These are phyloP conservation scores for Thecamonas trahens DNA, from an alignment of 78 protist genomes.

Conservation along the genomic window DNA sequence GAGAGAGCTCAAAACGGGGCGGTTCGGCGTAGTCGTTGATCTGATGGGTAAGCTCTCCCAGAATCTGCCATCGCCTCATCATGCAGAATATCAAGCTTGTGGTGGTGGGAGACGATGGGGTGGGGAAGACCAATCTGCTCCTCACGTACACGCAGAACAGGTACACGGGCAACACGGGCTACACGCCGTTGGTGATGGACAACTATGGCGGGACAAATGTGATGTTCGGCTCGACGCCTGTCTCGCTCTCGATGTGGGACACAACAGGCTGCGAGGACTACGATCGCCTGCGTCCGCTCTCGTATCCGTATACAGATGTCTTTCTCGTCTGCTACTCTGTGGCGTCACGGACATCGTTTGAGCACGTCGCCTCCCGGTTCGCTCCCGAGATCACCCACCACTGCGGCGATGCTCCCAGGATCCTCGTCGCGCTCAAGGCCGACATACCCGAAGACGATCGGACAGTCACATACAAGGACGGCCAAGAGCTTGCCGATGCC, in stretches of 20 bases:
- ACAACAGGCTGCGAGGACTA: slow-evolving; percentile 93
- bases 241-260: slow-evolving; percentile 86
- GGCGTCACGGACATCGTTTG: slow-evolving; percentile 63
- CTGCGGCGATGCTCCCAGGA: slow-evolving; percentile 39
- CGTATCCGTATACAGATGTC: slow-evolving; percentile 89
- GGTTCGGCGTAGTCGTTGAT: no score
- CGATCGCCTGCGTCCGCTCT: slow-evolving; percentile 92
- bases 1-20: no score
- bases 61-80: no score
- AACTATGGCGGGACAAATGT: slow-evolving; percentile 81
- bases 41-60: no score
- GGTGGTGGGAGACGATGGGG: slow-evolving; percentile 72
- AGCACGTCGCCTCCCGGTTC: slow-evolving; percentile 68
- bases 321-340: slow-evolving; percentile 84
- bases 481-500: slow-evolving; percentile 1
- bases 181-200: no score
- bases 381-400: slow-evolving; percentile 63
- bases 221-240: slow-evolving; percentile 70
- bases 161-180: no score
- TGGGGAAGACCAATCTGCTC: slow-evolving; percentile 79
- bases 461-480: not conserved
- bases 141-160: slow-evolving; percentile 64
- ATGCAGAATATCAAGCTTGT: slow-evolving; percentile 45
- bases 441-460: slow-evolving; percentile 24
- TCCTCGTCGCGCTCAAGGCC: slow-evolving; percentile 65